phyloP scores from a whole-genome alignment of 2,329 filamentous ascomycete species.

The Aspergillus pseudoviridinutans region DNA sequence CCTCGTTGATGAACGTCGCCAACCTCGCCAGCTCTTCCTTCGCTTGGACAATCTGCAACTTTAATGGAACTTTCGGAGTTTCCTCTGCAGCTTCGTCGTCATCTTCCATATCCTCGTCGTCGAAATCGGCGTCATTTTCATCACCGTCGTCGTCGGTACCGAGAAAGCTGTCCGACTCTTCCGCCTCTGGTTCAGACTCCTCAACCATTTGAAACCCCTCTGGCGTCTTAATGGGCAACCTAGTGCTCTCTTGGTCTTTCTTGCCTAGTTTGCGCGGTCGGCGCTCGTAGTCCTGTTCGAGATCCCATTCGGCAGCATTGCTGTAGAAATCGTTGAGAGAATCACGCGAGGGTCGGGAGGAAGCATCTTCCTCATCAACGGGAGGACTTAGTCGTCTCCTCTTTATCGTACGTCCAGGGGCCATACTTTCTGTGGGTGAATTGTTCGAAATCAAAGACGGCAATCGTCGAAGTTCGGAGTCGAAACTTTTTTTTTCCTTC shows the following conservation, averaged over 20 bases:
- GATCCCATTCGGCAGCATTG: constrained; percentile 77
- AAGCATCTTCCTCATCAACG: constrained; percentile 29
- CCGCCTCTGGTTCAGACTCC: constrained; percentile 41
- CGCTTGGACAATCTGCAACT: constrained; percentile 76
- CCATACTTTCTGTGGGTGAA: constrained; percentile 36
- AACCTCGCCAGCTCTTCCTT: constrained; percentile 90
- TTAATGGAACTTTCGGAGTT: constrained; percentile 64
- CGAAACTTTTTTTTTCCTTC: constrained; percentile 25
- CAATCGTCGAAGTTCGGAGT: not conserved
- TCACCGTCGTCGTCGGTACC: constrained; percentile 55
- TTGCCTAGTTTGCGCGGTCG: constrained; percentile 71
- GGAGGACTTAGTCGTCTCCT: constrained; percentile 49
- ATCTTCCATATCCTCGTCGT: constrained; percentile 38
- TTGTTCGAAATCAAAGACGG: not conserved
- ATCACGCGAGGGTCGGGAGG: constrained; percentile 30
- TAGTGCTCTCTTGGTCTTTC: constrained; percentile 68
- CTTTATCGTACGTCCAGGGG: constrained; percentile 45
- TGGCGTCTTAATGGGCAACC: constrained; percentile 80
- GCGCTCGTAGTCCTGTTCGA: constrained; percentile 87
- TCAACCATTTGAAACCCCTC: constrained; percentile 69
- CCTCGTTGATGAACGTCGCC: constrained; percentile 77
- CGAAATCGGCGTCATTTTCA: constrained; percentile 24
- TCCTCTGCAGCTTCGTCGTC: constrained; percentile 47
- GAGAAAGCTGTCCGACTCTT: constrained; percentile 63
- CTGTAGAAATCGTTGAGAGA: constrained; percentile 57